Percentiles rank a stretch among this genome's conserved stretches.
phyloP scores from a whole-genome alignment of 1,284 basidiomycete species.

The Wallemia mellicola region DNA sequence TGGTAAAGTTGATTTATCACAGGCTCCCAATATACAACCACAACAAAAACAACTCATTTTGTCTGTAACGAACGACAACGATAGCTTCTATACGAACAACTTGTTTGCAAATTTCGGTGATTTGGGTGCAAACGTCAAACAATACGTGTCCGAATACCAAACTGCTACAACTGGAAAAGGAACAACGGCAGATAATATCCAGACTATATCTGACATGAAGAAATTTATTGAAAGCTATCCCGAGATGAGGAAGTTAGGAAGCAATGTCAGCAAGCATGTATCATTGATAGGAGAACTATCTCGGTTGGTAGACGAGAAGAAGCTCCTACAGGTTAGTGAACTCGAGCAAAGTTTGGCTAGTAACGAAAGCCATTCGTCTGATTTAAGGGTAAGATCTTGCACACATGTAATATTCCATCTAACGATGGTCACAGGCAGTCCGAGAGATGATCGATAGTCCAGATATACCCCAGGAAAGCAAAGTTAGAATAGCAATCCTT shows the following conservation, averaged over 20 bases:
- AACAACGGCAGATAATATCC: conserved; percentile 50
- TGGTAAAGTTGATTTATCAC: conserved; percentile 50
- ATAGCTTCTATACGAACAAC: conserved; percentile 79
- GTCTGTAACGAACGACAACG: conserved; percentile 39
- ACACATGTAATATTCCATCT: neutral
- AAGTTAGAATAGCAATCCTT: conserved; percentile 71
- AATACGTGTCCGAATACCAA: conserved; percentile 85
- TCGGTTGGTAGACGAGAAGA: conserved; percentile 54
- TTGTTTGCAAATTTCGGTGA: conserved; percentile 89
- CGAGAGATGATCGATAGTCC: conserved; percentile 39
- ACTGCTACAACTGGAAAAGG: conserved; percentile 36
- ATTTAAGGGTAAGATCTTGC: conserved; percentile 32
- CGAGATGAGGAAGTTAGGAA: conserved; percentile 80
- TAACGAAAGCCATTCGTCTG: conserved; percentile 46
- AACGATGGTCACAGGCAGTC: conserved; percentile 26
- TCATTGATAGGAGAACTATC: conserved; percentile 87
- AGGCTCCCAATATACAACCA: neutral
- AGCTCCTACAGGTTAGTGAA: conserved; percentile 66
- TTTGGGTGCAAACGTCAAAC: conserved; percentile 67
- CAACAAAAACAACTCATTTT: conserved; percentile 63
- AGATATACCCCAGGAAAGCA: conserved; percentile 40
- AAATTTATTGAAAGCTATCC: conserved; percentile 95
- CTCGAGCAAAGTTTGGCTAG: conserved; percentile 87
- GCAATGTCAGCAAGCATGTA: conserved; percentile 96
- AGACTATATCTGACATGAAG: conserved; percentile 93